These are phyloP conservation scores for Butyriboletus loyo DNA, from an alignment of 768 basidiomycete genomes.

Conservation along the genomic window DNA sequence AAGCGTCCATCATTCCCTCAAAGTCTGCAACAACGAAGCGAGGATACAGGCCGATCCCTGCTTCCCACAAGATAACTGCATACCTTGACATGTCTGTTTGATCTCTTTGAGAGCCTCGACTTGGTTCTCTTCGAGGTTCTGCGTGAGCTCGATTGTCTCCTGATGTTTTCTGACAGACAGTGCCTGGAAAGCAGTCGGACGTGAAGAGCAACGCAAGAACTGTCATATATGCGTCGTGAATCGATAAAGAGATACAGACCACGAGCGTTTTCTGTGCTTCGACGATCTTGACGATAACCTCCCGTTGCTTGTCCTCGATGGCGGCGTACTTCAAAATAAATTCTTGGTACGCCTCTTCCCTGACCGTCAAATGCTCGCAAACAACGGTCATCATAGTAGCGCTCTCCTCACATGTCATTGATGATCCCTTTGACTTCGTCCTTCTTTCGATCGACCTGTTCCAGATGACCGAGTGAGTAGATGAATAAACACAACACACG, in stretches of 20 bases:
- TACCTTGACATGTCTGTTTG: conserved; percentile 23
- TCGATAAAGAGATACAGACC: conserved; percentile 12
- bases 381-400: conserved; percentile 4
- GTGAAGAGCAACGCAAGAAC: too few relatives aligned
- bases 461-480: background rate
- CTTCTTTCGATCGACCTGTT: conserved; percentile 23
- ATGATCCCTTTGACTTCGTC: conserved; percentile 18
- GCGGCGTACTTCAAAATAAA: conserved; percentile 23
- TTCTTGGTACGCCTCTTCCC: conserved; percentile 25
- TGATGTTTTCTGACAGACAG: conserved; percentile 30
- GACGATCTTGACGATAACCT: conserved; percentile 23
- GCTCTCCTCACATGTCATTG: conserved; percentile 23
- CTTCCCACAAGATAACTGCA: background rate
- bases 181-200: conserved; percentile 8
- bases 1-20: conserved; percentile 15
- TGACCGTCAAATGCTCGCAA: conserved; percentile 3
- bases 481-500: background rate
- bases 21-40: conserved; percentile 10
- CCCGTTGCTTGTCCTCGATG: conserved; percentile 29
- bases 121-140: conserved; percentile 25
- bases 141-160: conserved; percentile 16
- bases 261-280: conserved; percentile 25
- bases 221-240: background rate
- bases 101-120: conserved; percentile 20
- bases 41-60: background rate